These are phyloP conservation scores for Stachybotrys chlorohalonatus DNA, from an alignment of 2,329 filamentous ascomycete genomes.

Conservation along the genomic window DNA sequence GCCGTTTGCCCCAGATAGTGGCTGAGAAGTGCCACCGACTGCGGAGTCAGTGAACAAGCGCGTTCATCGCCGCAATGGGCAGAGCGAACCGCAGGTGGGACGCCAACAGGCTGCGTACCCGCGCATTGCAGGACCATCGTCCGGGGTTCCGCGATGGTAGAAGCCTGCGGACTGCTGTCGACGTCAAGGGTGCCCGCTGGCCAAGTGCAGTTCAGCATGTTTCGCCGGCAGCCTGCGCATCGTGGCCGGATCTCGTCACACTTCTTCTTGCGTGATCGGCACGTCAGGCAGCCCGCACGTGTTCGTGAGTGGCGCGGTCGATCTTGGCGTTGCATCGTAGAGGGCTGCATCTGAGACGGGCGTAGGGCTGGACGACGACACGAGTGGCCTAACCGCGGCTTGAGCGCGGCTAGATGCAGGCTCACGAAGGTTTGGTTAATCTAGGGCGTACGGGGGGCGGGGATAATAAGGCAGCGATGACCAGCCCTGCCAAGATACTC, in stretches of 20 bases:
- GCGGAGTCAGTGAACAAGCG: slow-evolving; percentile 1
- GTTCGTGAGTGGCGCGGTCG: background rate
- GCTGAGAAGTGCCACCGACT: background rate
- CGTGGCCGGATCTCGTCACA: slow-evolving; percentile 27
- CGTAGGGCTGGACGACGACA: background rate
- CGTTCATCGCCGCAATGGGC: background rate
- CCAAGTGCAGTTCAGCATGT: slow-evolving; percentile 11
- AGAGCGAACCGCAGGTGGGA: background rate
- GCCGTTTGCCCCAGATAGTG: slow-evolving; percentile 2
- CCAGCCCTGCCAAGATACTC: background rate
- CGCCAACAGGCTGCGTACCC: background rate
- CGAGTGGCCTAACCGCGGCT: background rate
- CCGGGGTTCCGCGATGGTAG: too few species aligned
- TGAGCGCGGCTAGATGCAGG: background rate
- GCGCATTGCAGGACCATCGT: background rate
- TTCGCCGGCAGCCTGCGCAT: slow-evolving; percentile 20
- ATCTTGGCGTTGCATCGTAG: background rate
- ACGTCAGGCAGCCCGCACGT: slow-evolving; percentile 25
- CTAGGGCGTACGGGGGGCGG: too few species aligned
- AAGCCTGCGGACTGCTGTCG: background rate
- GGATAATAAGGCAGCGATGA: too few species aligned
- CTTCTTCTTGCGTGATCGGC: slow-evolving; percentile 31
- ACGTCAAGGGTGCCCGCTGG: background rate
- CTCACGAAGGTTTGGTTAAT: background rate
- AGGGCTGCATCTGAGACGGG: background rate